Conservation (phyloP, 2,329 filamentous ascomycete genomes). For the Penicillium fuscoglaucum region DNA sequence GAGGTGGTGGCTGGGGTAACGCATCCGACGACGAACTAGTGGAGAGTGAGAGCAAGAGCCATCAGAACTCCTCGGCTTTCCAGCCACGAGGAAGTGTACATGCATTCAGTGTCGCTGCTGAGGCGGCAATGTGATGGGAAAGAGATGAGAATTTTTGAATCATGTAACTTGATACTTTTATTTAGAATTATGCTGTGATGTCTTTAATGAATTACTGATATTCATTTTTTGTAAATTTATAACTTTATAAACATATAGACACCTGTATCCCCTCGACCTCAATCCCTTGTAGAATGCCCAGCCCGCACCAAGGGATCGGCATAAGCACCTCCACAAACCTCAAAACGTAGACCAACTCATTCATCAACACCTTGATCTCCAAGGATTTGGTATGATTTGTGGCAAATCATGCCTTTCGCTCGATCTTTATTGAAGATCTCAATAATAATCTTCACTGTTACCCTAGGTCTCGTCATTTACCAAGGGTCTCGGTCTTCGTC, state of each 20-base stretch:
- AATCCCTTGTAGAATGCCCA: neutral
- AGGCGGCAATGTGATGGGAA: slow-evolving; percentile 4
- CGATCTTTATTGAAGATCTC: neutral
- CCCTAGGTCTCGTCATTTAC: neutral
- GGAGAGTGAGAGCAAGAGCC: neutral
- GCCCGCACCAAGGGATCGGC: neutral
- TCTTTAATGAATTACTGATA: neutral
- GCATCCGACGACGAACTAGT: slow-evolving; percentile 1
- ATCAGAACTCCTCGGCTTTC: slow-evolving; percentile 3
- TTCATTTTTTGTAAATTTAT: neutral
- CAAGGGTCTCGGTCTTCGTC: neutral
- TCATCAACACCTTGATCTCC: neutral
- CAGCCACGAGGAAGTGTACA: slow-evolving; percentile 11
- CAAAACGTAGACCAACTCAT: neutral
- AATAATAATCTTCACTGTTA: neutral
- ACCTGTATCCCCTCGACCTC: neutral
- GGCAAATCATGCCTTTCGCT: neutral
- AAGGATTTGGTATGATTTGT: neutral
- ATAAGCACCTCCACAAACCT: neutral
- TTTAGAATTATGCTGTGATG: neutral
- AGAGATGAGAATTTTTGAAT: neutral
- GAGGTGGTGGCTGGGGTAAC: slow-evolving; percentile 17
- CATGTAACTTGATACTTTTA: neutral
- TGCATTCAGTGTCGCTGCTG: slow-evolving; percentile 9
- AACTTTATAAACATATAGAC: neutral